Percentiles rank a stretch among this genome's conserved stretches.
Evolutionary conservation across 208 protist genomes (phyloP).

Genomic region (Leishmania tropica): DNA sequence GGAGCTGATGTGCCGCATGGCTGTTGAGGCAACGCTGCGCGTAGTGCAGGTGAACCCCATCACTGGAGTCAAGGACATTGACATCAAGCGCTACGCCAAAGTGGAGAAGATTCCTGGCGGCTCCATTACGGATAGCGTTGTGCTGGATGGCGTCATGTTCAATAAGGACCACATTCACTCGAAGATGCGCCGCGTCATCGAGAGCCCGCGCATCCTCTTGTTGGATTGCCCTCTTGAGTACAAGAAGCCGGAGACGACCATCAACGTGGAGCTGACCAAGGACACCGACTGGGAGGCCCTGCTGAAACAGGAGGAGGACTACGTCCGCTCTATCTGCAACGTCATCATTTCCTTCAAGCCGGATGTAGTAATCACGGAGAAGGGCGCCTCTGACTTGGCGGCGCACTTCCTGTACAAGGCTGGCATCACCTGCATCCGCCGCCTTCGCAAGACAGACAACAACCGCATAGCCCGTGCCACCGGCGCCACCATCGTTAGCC

Average conservation of each 20-base stretch:
- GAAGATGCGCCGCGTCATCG: constrained; percentile 98
- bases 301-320: constrained; percentile 99
- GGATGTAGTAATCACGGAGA: constrained; percentile 99
- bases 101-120: constrained; percentile 99
- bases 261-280: constrained; percentile 98
- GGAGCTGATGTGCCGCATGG: constrained; percentile 97
- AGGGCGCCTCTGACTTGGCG: constrained; percentile 99
- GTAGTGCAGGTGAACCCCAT: constrained; percentile 89
- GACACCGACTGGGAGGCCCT: constrained; percentile 98
- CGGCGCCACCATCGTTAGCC: constrained; percentile 98
- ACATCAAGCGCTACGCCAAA: constrained; percentile 99
- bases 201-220: constrained; percentile 98
- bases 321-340: constrained; percentile 97
- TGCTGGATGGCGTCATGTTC: constrained; percentile 99
- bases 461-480: constrained; percentile 98
- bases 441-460: constrained; percentile 99
- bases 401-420: constrained; percentile 98
- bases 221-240: constrained; percentile 99
- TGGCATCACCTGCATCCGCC: constrained; percentile 98
- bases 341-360: constrained; percentile 99
- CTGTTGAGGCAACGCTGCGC: constrained; percentile 97
- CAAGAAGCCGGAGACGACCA: constrained; percentile 99
- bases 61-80: constrained; percentile 96
- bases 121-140: constrained; percentile 97
- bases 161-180: constrained; percentile 99